Base-by-base conservation (phyloP, 2,329 filamentous ascomycete species). In the Cordyceps tenuipes region DNA sequence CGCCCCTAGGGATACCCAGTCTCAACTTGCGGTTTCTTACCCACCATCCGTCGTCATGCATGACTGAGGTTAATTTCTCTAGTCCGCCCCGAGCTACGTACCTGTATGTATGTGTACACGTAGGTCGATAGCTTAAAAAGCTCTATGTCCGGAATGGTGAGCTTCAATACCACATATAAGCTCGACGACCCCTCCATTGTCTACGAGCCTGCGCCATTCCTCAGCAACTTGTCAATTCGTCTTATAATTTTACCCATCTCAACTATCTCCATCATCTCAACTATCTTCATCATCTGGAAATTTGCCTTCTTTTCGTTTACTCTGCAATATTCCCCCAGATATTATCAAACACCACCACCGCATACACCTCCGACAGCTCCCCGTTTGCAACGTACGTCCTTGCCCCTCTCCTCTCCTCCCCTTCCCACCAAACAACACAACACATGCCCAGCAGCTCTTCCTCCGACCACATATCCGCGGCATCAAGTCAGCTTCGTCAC, bases 41-140 rank as follows among this genome's bases (percentile, higher is more conserved):
- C 55, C 54, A 21, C 44, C 55, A 7, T 46, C 34, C 19, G 34
- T 57, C 54, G 44, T 48, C 44, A 57, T 57, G 31, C 54, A 34
- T 26, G 43, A 15, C 46, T 19, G 1, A 31, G 31, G 12, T 26
- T 23, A 9, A 19, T 48, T 48, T 17, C 34, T 36, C 8, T 34
- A 34, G 31, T 34, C 31, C 8, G 31, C 31, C 10, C 31, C 3
- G 31, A 9, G 31, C 31, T 34, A 34, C 31, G 23, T 23, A 23
- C 23, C 23, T 23, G 23, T 23, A 23, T 23, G 23, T 23, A 23
- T 23, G 23, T 23, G 23, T 3, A 23, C 23, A 23, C 23, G 4
- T 23, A 4, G 23, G 23, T 23, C 4, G 23, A 23, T 13, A 29
- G 19, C 21, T 26, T n/a, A 19, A 5, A 19, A 5, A 34, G 48